These are phyloP conservation scores for Hansenula sp. DNA, from an alignment of 1,139 yeast genomes.

Conservation along the genomic window DNA sequence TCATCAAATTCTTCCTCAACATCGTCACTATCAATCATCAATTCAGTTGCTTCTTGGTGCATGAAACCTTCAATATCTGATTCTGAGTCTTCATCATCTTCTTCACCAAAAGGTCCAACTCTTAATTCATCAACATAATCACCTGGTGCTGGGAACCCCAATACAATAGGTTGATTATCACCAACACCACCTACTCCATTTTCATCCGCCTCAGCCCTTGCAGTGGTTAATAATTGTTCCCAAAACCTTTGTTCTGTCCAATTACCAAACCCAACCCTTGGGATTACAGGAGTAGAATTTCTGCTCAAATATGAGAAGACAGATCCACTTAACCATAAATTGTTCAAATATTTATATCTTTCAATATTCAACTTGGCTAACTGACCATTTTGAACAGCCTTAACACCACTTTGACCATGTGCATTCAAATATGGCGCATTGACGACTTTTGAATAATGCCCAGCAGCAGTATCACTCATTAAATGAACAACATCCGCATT, in stretches of 20 bases:
- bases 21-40: slow-evolving; percentile 5
- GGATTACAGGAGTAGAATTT: slow-evolving; percentile 7
- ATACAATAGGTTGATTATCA: not conserved
- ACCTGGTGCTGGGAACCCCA: not conserved
- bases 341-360: slow-evolving; percentile 53
- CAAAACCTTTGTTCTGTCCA: slow-evolving; percentile 1
- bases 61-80: slow-evolving; percentile 1
- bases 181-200: not conserved
- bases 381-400: slow-evolving; percentile 48
- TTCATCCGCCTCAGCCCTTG: not conserved
- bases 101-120: not conserved
- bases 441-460: slow-evolving; percentile 30
- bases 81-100: slow-evolving; percentile 1
- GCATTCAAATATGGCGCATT: slow-evolving; percentile 65
- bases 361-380: slow-evolving; percentile 46
- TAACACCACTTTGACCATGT: slow-evolving; percentile 68
- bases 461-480: slow-evolving; percentile 14
- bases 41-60: slow-evolving; percentile 3
- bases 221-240: slow-evolving; percentile 2
- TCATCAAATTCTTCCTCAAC: slow-evolving; percentile 4
- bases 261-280: not conserved
- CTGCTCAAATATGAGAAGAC: slow-evolving; percentile 37
- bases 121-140: not conserved
- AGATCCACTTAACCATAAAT: slow-evolving; percentile 57
- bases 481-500: slow-evolving; percentile 34